Evolutionary conservation across 2,329 filamentous ascomycete genomes (phyloP).

Genomic region (Eutypella sp.): DNA sequence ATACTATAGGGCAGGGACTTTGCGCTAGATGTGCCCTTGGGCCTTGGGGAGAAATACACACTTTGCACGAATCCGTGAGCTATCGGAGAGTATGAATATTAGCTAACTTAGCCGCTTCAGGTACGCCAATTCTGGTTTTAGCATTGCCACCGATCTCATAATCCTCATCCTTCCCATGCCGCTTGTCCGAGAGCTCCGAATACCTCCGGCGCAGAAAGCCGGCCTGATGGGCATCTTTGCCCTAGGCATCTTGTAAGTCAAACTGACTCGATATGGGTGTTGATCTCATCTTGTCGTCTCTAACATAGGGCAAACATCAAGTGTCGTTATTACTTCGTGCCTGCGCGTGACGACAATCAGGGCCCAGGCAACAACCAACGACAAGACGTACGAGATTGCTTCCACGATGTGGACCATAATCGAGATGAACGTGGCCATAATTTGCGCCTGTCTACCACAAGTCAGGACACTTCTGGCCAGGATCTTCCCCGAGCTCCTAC

Average conservation of each 20-base stretch:
- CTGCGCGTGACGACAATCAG: conserved; percentile 36
- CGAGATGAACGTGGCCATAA: conserved; percentile 33
- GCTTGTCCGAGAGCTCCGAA: conserved; percentile 32
- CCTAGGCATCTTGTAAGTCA: conserved; percentile 35
- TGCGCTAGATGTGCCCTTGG: no score
- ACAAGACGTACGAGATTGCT: conserved; percentile 26
- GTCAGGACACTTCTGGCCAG: conserved; percentile 24
- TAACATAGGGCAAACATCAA: conserved; percentile 4
- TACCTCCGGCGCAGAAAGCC: conserved; percentile 32
- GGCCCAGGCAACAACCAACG: conserved; percentile 21
- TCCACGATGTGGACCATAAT: conserved; percentile 33
- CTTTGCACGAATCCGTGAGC: no score
- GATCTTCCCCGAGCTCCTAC: conserved; percentile 24
- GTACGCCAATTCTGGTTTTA: conserved; percentile 37
- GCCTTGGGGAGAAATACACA: no score
- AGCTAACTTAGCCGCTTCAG: conserved; percentile 33
- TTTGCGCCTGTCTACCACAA: conserved; percentile 32
- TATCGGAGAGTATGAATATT: no score
- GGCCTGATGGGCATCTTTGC: conserved; percentile 36
- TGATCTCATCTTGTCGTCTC: background rate
- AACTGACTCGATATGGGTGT: background rate
- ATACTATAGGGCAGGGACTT: no score
- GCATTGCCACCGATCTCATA: conserved; percentile 36
- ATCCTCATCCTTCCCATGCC: conserved; percentile 37
- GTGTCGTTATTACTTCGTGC: conserved; percentile 28